phyloP scores from a whole-genome alignment of 2,329 filamentous ascomycete species.

The Didymella keratinophila region DNA sequence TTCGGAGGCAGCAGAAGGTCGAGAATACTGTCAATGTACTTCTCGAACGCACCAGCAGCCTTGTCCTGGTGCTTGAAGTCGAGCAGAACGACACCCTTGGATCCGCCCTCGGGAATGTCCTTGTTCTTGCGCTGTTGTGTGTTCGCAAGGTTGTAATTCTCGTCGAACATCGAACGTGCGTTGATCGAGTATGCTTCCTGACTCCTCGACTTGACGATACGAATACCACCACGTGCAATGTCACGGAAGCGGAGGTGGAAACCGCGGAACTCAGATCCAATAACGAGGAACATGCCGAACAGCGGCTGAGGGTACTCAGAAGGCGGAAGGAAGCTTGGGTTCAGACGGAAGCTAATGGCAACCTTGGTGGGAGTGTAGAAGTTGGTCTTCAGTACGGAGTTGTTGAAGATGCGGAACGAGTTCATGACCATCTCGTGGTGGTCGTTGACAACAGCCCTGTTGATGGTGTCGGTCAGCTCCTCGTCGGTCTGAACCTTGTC shows the following conservation, averaged over 20 bases:
- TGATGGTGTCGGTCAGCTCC: conserved; percentile 51
- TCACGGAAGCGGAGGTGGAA: conserved; percentile 98
- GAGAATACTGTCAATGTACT: conserved; percentile 98
- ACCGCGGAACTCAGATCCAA: conserved; percentile 93
- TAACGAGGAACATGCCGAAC: conserved; percentile 98
- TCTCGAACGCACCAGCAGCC: conserved; percentile 91
- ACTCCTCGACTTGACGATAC: conserved; percentile 97
- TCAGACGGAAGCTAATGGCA: conserved; percentile 92
- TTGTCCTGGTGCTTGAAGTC: conserved; percentile 95
- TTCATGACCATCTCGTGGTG: conserved; percentile 99
- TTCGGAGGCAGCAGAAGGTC: conserved; percentile 89
- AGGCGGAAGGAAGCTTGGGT: conserved; percentile 85
- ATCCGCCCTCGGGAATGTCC: conserved; percentile 97
- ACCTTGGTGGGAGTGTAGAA: conserved; percentile 98
- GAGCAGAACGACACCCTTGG: conserved; percentile 95
- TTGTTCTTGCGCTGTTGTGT: conserved; percentile 99
- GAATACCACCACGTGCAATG: conserved; percentile 94
- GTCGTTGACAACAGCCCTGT: conserved; percentile 69
- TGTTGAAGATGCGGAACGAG: conserved; percentile 95
- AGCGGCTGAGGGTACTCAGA: conserved; percentile 93
- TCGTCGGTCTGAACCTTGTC: conserved; percentile 63
- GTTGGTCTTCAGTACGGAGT: conserved; percentile 93
- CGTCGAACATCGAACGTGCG: conserved; percentile 93
- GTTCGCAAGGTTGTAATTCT: conserved; percentile 98
- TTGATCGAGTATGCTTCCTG: conserved; percentile 97